Evolutionary conservation across 192 early-diverging fungal genomes (phyloP).

Genomic region (Rhizophagus clarus): DNA sequence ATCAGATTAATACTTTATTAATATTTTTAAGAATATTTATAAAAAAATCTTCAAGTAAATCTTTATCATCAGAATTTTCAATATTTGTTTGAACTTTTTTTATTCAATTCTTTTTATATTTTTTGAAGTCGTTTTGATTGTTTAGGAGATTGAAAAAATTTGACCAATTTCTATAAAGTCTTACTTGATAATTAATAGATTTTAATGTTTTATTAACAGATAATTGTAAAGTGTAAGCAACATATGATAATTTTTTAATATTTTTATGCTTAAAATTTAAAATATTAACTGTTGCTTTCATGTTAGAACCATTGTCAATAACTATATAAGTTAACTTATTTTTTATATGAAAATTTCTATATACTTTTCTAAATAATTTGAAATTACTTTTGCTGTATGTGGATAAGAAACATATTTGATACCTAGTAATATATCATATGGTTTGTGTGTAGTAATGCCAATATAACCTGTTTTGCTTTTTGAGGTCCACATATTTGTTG

Average conservation of each 20-base stretch:
- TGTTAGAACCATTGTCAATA: not conserved
- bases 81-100: not conserved
- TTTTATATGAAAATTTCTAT: not conserved
- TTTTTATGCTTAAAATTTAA: not conserved
- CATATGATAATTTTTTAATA: not conserved
- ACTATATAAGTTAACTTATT: not conserved
- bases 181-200: not conserved
- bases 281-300: not conserved
- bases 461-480: not conserved
- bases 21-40: conserved; percentile 1
- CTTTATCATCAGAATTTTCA: not conserved
- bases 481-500: conserved; percentile 15
- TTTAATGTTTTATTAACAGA: not conserved
- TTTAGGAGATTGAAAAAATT: not conserved
- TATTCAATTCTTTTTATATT: too few relatives aligned
- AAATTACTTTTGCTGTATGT: not conserved
- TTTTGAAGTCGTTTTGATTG: not conserved
- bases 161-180: not conserved
- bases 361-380: not conserved
- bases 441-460: not conserved
- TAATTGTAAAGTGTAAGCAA: not conserved
- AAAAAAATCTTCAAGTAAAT: not conserved
- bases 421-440: not conserved
- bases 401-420: not conserved
- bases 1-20: not conserved